Evolutionary conservation across 2,329 filamentous ascomycete species (phyloP), one percentile per base, ranked within the genome.

Genomic region (Scedosporium dehoogii): DNA sequence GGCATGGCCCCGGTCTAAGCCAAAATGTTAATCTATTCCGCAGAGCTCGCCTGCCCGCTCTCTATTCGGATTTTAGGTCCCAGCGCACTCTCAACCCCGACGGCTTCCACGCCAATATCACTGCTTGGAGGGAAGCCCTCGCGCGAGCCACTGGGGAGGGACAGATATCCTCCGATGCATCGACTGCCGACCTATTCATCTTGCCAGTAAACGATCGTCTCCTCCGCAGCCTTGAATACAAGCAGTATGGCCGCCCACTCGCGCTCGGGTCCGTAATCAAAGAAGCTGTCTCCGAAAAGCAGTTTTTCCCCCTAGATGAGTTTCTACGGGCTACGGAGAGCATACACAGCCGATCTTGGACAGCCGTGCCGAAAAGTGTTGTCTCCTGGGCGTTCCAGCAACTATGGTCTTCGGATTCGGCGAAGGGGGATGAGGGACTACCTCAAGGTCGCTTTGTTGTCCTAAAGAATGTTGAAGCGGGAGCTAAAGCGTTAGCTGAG

Each of bases 21-120:
- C 59, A 27, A 53, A n/a, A 29, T 44, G 41, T 46, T 51, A 53
- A 51, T 23, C 33, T 18, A 10, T 21, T 21, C 65, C 74, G 72
- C 67, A 91, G 88, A 76, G 83, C 87, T 66, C 89, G 92, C 59
- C 81, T 96, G 12, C 87, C 90, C 12, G 92, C 91, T 4, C 85
- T 96, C 56, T 96, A 96, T 76, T 92, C 91, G 58, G 92, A 96
- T 73, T 96, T 96, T 71, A 80, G 85, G 44, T 75, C 84, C 4
- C 91, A 93, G 67, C 82, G 82, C 68, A 84, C 82, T 46, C 84
- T 89, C 23, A 93, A 96, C 70, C 90, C 91, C 1, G 91, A 96
- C 72, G 91, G 91, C 69, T 96, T 91, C 76, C 77, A 80, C 21
- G 90, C 91, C 53, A 96, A 96, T 72, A 79, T 91, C 51, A 76